Base-by-base conservation (phyloP, 495 filamentous ascomycete species). In the Lepidopterella palustris region DNA sequence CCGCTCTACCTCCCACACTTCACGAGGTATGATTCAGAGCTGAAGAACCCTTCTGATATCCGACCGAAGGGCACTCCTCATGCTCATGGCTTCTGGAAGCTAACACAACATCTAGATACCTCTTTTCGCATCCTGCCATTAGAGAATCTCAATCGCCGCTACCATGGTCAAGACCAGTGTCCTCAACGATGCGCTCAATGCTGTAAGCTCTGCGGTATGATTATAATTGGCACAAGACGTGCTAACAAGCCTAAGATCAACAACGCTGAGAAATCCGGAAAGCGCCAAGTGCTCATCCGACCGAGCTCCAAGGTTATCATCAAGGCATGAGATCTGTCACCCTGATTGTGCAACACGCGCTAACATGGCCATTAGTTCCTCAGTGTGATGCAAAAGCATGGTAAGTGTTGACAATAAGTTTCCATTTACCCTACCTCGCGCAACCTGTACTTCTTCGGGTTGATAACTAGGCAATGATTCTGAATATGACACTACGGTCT, bases 401-500 rank as follows among this genome's bases (percentile, higher is more conserved):
- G 93, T 97, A 92, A 60, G 90, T 88, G 26, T n/a, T n/a, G n/a
- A n/a, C n/a, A 31, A 53, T 8, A 35, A 51, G 32, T 25, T 32
- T 60, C 55, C 67, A 26, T 55, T 56, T 64, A n/a, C n/a, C n/a
- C n/a, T n/a, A n/a, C n/a, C n/a, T n/a, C n/a, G n/a, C n/a, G n/a
- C n/a, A n/a, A n/a, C 53, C 35, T 35, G 20, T 29, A 25, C 55
- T 54, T 53, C 28, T 76, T 71, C 93, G 92, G 91, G 86, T 83
- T 96, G 90, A 97, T 97, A 97, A 97, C 93, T 97, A 95, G 92
- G 88, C 87, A 83, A 86, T 81, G 83, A 83, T 91, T 84, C 87
- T 85, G 80, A 82, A 72, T 67, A 71, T 68, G 61, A 68, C 59
- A 72, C 83, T 74, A 96, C 89, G 87, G 84, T 84, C 83, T 83